Percentiles rank a stretch among this genome's conserved stretches.
These are phyloP conservation scores for Huntiella omanensis DNA, from an alignment of 2,329 filamentous ascomycete species.

Conservation along the genomic window DNA sequence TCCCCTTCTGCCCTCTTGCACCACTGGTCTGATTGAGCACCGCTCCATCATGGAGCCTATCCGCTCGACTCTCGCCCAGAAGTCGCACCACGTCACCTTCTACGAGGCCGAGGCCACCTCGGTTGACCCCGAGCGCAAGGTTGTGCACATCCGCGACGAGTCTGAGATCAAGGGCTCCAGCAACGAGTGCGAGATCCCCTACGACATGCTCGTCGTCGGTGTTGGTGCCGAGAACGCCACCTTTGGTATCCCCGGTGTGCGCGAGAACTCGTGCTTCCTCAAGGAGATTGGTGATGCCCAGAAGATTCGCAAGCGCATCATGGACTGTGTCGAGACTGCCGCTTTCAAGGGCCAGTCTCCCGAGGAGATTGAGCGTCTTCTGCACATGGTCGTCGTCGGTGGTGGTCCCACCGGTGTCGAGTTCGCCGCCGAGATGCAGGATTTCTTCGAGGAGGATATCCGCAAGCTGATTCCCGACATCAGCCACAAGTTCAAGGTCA, in stretches of 20 bases:
- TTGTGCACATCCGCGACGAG: constrained; percentile 77
- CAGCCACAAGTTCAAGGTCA: constrained; percentile 86
- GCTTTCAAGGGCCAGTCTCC: constrained; percentile 89
- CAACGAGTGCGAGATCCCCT: constrained; percentile 72
- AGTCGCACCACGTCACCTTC: constrained; percentile 83
- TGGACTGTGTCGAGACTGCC: constrained; percentile 98
- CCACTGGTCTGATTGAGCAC: constrained; percentile 93
- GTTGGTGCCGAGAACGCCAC: constrained; percentile 97
- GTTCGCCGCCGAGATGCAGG: constrained; percentile 93
- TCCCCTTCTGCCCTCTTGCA: constrained; percentile 89
- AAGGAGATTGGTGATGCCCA: constrained; percentile 97
- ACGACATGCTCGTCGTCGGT: constrained; percentile 95
- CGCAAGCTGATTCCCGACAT: constrained; percentile 97
- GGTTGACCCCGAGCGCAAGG: constrained; percentile 79
- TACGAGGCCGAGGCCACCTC: constrained; percentile 96
- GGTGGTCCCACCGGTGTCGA: constrained; percentile 94
- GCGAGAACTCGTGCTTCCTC: constrained; percentile 89
- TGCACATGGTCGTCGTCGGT: constrained; percentile 94
- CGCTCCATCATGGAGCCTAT: constrained; percentile 99
- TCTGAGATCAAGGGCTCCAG: constrained; percentile 79
- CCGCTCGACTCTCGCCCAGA: constrained; percentile 85
- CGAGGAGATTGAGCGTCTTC: constrained; percentile 78
- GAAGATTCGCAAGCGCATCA: constrained; percentile 92
- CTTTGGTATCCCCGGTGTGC: constrained; percentile 90
- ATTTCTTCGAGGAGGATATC: constrained; percentile 97